Evolutionary conservation across 78 protist genomes (phyloP), one percentile per base, ranked within the genome.

Genomic region (Dictyostelium firmibasis): DNA sequence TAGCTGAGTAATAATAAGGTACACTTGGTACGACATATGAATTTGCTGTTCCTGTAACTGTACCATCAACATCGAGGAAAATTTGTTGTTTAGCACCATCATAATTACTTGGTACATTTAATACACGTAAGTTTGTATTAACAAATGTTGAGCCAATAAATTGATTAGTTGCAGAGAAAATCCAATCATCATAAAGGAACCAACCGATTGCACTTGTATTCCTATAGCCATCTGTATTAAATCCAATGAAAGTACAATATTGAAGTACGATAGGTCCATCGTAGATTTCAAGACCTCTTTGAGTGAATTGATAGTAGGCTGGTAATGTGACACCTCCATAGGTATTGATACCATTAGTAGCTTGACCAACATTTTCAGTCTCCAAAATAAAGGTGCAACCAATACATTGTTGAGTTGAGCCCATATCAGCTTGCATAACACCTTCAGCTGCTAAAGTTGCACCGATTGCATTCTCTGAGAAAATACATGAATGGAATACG

Each of bases 391-490:
- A 89, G 1, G 69, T 81, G 35, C 84, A 81, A 14, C 87, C 87
- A 27, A 81, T 89, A 62, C 83, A 44, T 18, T 44, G 25, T 38
- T 89, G 94, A 44, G 78, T 53, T 43, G 82, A 76, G 14, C 94
- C 94, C 5, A 77, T 64, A 70, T 89, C 94, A 2, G 94, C 86
- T 29, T 75, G 94, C 94, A 89, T 89, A 0, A 81, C 87, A 81
- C 94, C 94, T 53, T 89, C 94, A 3, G 27, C 27, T 8, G 87
- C 94, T 4, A 89, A 62, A 9, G 94, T 89, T 4, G 83, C 87
- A 69, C 94, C 82, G 9, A 89, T 89, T 18, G 94, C 94, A 81
- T 89, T 89, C 14, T 89, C 94, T 13, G 94, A 72, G 83, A 89
- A 89, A 27, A 62, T 47, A 36, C 78, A 31, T 53, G 72, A 43